Evolutionary conservation across 768 basidiomycete species (phyloP).

Genomic region (Termitomyces sp.): DNA sequence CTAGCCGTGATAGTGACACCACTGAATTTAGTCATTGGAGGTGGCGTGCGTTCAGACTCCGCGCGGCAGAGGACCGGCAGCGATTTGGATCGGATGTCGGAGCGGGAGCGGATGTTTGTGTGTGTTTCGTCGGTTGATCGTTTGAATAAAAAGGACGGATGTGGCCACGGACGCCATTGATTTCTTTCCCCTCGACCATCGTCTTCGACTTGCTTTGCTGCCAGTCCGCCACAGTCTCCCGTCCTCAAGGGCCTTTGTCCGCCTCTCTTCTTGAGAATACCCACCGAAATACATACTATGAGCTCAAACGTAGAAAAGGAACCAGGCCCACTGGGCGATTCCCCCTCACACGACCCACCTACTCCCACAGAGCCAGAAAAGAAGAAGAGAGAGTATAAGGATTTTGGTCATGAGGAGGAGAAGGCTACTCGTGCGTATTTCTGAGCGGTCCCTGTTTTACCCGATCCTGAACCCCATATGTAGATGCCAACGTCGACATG

Average conservation of each 20-base stretch:
- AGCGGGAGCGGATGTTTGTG: conserved; percentile 16
- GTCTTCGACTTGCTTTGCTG: conserved; percentile 6
- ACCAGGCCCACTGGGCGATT: conserved; percentile 55
- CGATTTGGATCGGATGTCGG: conserved; percentile 1
- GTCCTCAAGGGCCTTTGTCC: conserved; percentile 23
- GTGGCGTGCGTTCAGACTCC: no score
- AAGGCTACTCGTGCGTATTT: conserved; percentile 60
- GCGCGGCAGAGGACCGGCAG: no score
- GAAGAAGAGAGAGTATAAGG: conserved; percentile 85
- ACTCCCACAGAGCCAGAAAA: conserved; percentile 33
- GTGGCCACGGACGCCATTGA: conserved; percentile 16
- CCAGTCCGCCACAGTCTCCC: conserved; percentile 3
- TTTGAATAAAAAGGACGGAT: conserved; percentile 25
- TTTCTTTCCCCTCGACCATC: conserved; percentile 18
- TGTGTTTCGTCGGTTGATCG: conserved; percentile 21
- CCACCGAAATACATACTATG: conserved; percentile 23
- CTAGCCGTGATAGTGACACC: no score
- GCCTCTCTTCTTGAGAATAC: conserved; percentile 18
- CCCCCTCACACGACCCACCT: conserved; percentile 24
- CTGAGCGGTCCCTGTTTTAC: conserved; percentile 9
- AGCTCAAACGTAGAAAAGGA: conserved; percentile 56
- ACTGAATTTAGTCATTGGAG: no score
- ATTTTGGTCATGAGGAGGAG: conserved; percentile 71
- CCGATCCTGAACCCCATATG: conserved; percentile 2
- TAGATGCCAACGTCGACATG: conserved; percentile 90